These are phyloP conservation scores for Colletotrichum noveboracense DNA, from an alignment of 2,329 filamentous ascomycete genomes.

Conservation along the genomic window DNA sequence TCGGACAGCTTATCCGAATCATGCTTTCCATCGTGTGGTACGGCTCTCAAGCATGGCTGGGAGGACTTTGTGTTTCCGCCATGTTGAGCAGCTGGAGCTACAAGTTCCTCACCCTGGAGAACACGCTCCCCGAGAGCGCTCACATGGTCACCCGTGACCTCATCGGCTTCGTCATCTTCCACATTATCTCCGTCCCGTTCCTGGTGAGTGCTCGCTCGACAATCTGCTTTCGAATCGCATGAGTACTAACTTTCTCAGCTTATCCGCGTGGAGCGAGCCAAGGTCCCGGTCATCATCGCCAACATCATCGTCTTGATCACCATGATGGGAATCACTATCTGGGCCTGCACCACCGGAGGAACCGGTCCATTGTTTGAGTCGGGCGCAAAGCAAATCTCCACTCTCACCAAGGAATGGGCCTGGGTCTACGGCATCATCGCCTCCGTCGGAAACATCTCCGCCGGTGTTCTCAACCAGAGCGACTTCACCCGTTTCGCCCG, in stretches of 20 bases:
- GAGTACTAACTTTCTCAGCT: constrained; percentile 17
- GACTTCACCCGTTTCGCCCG: constrained; percentile 33
- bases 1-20: constrained; percentile 44
- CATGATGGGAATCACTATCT: constrained; percentile 54
- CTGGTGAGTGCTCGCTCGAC: constrained; percentile 29
- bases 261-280: constrained; percentile 55
- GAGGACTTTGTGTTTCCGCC: constrained; percentile 29
- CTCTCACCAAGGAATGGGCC: constrained; percentile 28
- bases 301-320: constrained; percentile 47
- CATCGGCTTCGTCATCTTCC: constrained; percentile 57
- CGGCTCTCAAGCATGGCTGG: constrained; percentile 36
- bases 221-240: neutral
- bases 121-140: constrained; percentile 45
- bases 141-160: constrained; percentile 47
- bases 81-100: constrained; percentile 52
- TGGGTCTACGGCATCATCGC: constrained; percentile 36
- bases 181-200: constrained; percentile 52
- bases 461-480: constrained; percentile 33
- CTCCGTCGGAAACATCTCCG: constrained; percentile 30
- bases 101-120: constrained; percentile 46
- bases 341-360: constrained; percentile 47
- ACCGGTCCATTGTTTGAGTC: constrained; percentile 47
- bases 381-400: constrained; percentile 22
- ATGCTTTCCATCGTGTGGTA: constrained; percentile 45
- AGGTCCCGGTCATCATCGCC: constrained; percentile 48